Evolutionary conservation across 2,329 filamentous ascomycete species (phyloP), one percentile per base, ranked within the genome.

Genomic region (Gaeumannomyces tritici): DNA sequence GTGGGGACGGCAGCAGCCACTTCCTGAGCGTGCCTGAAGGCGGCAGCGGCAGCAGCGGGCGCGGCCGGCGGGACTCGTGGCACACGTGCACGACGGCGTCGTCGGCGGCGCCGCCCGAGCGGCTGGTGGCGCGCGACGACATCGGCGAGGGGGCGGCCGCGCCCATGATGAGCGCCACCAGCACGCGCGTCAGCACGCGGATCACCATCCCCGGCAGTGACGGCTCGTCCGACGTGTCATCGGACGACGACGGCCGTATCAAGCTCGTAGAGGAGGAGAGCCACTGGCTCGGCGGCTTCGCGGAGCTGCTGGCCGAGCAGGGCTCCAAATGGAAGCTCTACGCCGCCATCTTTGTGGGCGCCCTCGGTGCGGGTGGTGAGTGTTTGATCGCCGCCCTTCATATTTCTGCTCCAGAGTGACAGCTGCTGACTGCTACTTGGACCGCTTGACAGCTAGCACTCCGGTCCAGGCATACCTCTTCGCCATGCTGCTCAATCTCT

Each of bases 391-490:
- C 66, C 74, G 76, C 4, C 74, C 73, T 8, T 73, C 75, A 13
- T 35, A 15, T 21, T 27, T 4, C 28, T 35, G 11, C 15, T 54
- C 33, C 42, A 51, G 24, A 51, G 11, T 8, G 33, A 13, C 26
- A 8, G n/a, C 27, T 27, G 18, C 42, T 26, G 35, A 51, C 62
- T 31, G 35, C 26, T 55, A 6, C 28, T 27, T 5, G 5, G 9
- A 62, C 59, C 18, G 21, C 42, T 51, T 51, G 11, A 15, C 42
- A 68, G 70, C 70, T 21, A 72, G 70, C 57, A 68, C 70, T 9
- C 71, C 71, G 1, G 64, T 83, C 8, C 81, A 84, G 65, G 80
- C 83, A 1, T 83, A 77, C 67, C 73, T 86, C 2, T 83, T 86
- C 64, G 81, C 80, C 4, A 76, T 79, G 59, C 73, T 84, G 47